Percentiles rank a stretch among this genome's conserved stretches.
Evolutionary conservation across 345 rosid genomes (phyloP).

Genomic region (Atalantia buxifolia): DNA sequence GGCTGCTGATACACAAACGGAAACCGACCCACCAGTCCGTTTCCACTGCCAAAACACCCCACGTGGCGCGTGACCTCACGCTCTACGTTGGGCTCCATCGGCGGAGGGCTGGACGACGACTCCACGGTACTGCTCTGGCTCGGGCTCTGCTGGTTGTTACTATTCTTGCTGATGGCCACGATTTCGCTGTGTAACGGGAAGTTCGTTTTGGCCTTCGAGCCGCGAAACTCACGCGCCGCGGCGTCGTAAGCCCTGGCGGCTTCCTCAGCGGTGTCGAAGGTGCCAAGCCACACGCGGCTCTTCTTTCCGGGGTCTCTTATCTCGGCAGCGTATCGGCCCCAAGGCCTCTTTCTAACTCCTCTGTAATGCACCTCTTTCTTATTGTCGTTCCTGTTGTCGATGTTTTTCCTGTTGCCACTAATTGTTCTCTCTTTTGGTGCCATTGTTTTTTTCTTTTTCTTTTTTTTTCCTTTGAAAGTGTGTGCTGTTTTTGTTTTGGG

Average conservation of each 20-base stretch:
- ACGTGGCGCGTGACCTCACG: constrained; percentile 28
- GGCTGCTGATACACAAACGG: constrained; percentile 47
- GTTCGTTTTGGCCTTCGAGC: constrained; percentile 64
- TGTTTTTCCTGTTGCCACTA: not conserved
- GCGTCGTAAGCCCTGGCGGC: constrained; percentile 64
- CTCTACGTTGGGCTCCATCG: constrained; percentile 25
- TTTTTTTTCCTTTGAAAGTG: not conserved
- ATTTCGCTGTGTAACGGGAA: constrained; percentile 39
- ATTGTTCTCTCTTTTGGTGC: constrained; percentile 3
- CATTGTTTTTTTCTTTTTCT: not conserved
- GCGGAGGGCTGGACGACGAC: constrained; percentile 31
- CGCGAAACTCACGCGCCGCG: constrained; percentile 66
- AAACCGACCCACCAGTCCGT: constrained; percentile 29
- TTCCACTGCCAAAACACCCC: not conserved
- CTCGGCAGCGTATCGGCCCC: constrained; percentile 84
- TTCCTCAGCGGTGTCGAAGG: constrained; percentile 68
- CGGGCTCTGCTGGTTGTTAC: constrained; percentile 23
- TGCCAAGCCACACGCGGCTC: constrained; percentile 71
- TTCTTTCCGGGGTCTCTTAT: constrained; percentile 72
- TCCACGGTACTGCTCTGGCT: constrained; percentile 43
- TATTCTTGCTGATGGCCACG: not conserved
- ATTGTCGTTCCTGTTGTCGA: not conserved
- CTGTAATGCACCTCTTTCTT: constrained; percentile 27
- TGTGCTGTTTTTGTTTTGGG: not conserved
- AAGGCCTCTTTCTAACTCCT: constrained; percentile 69